Conservation (phyloP, 257 asterid species). For the Forsythia viridissima region DNA sequence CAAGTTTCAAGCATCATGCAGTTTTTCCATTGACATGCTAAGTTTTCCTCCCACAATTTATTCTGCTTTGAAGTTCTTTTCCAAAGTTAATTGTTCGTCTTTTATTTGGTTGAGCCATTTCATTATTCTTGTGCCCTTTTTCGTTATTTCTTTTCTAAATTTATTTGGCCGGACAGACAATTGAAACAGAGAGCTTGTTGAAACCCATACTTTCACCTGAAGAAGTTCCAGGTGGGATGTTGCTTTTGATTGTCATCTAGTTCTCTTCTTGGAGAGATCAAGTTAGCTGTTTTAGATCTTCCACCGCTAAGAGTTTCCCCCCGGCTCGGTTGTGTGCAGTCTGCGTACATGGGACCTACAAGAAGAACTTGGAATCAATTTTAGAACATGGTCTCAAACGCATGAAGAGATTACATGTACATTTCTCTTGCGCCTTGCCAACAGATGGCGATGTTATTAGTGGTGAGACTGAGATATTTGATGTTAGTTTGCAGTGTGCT, state of each 20-base stretch:
- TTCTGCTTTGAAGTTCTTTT: no score
- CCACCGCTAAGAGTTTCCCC: background rate
- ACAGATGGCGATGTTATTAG: constrained; percentile 82
- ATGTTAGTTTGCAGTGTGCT: background rate
- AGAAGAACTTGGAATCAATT: constrained; percentile 70
- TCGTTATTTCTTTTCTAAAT: constrained; percentile 15
- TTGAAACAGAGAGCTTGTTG: constrained; percentile 83
- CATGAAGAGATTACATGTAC: constrained; percentile 89
- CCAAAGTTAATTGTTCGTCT: no score
- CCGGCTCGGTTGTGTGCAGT: constrained; percentile 45
- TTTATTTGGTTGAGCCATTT: no score
- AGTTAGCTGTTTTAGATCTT: no score
- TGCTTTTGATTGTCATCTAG: background rate
- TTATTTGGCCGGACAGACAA: constrained; percentile 46
- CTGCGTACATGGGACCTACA: constrained; percentile 96
- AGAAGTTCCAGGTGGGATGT: constrained; percentile 66
- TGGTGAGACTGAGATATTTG: constrained; percentile 62
- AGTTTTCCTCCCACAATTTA: no score
- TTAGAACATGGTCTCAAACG: constrained; percentile 79
- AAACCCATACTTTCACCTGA: constrained; percentile 76
- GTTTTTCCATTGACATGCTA: no score
- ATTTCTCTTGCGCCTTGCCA: constrained; percentile 94
- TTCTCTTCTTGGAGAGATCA: constrained; percentile 3
- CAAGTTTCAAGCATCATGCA: no score
- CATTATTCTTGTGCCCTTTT: no score